Evolutionary conservation across 306 rosid species (phyloP).

Genomic region (Crataegus laevigata): DNA sequence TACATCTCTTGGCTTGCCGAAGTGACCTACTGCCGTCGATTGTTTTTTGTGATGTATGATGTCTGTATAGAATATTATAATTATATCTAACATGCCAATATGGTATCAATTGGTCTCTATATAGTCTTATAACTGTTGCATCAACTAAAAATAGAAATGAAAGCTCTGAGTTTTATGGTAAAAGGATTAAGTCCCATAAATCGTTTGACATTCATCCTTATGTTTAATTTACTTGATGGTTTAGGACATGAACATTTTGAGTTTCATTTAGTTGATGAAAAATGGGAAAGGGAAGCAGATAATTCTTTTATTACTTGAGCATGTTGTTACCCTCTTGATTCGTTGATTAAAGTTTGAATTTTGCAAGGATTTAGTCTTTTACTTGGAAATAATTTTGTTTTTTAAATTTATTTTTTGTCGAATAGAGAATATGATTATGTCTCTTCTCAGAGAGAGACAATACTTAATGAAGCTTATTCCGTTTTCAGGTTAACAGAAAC

Average conservation of each 20-base stretch:
- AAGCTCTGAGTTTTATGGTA: not conserved
- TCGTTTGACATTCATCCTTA: not conserved
- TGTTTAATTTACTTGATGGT: not conserved
- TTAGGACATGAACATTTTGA: not conserved
- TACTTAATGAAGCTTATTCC: conserved; percentile 8
- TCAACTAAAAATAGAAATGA: not conserved
- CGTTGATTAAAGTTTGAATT: conserved; percentile 9
- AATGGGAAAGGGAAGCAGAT: not conserved
- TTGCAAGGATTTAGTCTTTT: not conserved
- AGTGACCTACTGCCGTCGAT: not conserved
- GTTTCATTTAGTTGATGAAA: not conserved
- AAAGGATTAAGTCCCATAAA: not conserved
- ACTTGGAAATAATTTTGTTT: not conserved
- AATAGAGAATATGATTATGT: not conserved
- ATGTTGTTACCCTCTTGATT: not conserved
- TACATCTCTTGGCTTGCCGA: not conserved
- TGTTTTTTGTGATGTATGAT: not conserved
- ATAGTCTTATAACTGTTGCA: not conserved
- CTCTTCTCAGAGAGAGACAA: not conserved
- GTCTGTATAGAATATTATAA: not conserved
- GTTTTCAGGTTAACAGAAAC: conserved; percentile 65
- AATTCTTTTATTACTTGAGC: not conserved
- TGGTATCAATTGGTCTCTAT: not conserved
- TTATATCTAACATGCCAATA: not conserved
- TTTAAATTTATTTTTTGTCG: not conserved